Percentiles rank a stretch among this genome's conserved stretches.
Evolutionary conservation across 768 basidiomycete species (phyloP).

Genomic region (Mycena epipterygia): DNA sequence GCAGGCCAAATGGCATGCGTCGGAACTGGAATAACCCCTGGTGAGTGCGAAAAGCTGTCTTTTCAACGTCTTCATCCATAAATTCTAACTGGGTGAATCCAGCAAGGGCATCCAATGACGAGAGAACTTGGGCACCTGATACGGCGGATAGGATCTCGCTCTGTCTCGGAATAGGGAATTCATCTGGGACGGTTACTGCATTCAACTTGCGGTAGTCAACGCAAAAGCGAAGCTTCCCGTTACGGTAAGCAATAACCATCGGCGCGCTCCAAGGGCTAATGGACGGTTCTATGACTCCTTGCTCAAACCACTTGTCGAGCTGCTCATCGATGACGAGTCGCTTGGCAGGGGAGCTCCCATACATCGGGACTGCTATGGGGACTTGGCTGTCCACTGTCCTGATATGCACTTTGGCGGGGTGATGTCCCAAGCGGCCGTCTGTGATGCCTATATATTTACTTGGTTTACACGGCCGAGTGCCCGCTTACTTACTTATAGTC

Average conservation of each 20-base stretch:
- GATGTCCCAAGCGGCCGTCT: neutral
- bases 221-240: too few species aligned
- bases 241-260: too few species aligned
- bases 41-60: constrained; percentile 7
- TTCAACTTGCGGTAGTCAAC: too few species aligned
- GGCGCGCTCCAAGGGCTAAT: neutral
- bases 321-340: neutral
- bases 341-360: neutral
- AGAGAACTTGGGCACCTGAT: neutral
- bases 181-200: neutral
- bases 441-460: too few species aligned
- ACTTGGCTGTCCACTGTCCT: neutral
- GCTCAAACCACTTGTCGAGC: constrained; percentile 5
- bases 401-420: neutral
- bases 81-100: constrained; percentile 1
- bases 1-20: neutral
- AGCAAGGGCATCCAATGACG: neutral
- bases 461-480: too few species aligned
- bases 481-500: too few species aligned
- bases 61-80: neutral
- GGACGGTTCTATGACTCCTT: neutral
- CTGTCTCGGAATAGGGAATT: neutral
- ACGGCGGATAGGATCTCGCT: neutral
- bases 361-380: constrained; percentile 22
- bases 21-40: neutral